These are phyloP conservation scores for Sambucus nigra DNA, from an alignment of 129 eudicot species.

Conservation along the genomic window DNA sequence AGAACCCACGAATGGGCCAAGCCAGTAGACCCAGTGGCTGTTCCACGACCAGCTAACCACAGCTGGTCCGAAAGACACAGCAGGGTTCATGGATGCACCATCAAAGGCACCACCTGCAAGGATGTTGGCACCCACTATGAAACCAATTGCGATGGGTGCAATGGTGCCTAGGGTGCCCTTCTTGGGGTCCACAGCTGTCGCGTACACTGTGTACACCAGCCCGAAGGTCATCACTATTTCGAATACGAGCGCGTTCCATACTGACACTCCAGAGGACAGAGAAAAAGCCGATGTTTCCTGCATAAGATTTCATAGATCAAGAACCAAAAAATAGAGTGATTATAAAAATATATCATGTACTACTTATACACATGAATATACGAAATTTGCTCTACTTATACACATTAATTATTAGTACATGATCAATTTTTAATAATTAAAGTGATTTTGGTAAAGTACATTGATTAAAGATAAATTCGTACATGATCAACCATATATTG, in stretches of 20 bases:
- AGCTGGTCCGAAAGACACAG: constrained; percentile 53
- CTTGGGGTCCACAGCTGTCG: constrained; percentile 46
- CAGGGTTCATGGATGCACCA: constrained; percentile 61
- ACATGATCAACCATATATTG: no score
- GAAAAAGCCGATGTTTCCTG: constrained; percentile 53
- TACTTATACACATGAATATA: background rate
- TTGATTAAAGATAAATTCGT: no score
- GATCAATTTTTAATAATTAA: no score
- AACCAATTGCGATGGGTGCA: constrained; percentile 49
- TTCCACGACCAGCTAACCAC: constrained; percentile 48
- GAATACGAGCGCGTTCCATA: constrained; percentile 41
- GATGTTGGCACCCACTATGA: constrained; percentile 57
- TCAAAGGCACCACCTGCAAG: constrained; percentile 49
- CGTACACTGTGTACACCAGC: constrained; percentile 46
- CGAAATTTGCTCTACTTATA: background rate
- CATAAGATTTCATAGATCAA: constrained; percentile 1
- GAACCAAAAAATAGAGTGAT: no score
- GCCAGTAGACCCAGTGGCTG: constrained; percentile 54
- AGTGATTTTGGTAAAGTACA: no score
- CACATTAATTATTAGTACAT: no score
- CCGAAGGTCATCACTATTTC: constrained; percentile 59
- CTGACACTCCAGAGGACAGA: constrained; percentile 38
- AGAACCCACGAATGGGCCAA: constrained; percentile 40
- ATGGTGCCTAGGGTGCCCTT: constrained; percentile 37
- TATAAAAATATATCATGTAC: background rate